Conservation (phyloP, 768 basidiomycete species). For the Auriculariales sp. region DNA sequence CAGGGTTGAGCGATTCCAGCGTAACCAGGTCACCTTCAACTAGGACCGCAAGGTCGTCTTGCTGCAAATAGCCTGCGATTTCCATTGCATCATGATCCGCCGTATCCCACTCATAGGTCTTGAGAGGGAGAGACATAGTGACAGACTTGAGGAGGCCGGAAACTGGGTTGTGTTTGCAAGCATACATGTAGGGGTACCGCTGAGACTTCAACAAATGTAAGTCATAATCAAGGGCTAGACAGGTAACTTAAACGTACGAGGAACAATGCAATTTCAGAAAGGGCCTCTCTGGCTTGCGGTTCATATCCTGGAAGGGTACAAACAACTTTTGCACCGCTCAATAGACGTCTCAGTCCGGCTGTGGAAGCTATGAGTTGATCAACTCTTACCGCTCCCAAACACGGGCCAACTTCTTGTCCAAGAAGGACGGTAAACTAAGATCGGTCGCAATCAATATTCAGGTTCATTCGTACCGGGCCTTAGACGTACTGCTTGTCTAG, state of each 20-base stretch:
- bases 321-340: not conserved
- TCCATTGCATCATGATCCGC: slow-evolving; percentile 41
- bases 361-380: not conserved
- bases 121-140: slow-evolving; percentile 33
- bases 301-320: not conserved
- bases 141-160: slow-evolving; percentile 35
- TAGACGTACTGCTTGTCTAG: not conserved
- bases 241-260: not conserved
- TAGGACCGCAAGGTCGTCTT: slow-evolving; percentile 19
- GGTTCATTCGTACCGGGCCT: not conserved
- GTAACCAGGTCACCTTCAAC: slow-evolving; percentile 9
- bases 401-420: not conserved
- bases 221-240: not conserved
- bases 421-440: not conserved
- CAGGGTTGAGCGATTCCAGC: not conserved
- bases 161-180: slow-evolving; percentile 10
- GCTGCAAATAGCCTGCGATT: slow-evolving; percentile 45
- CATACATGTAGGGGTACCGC: not conserved
- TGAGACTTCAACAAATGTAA: not conserved
- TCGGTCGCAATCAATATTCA: not conserved
- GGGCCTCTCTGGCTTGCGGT: not conserved
- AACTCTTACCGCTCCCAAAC: not conserved
- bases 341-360: not conserved
- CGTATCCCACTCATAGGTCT: slow-evolving; percentile 35
- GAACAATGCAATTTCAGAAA: not conserved